Base-by-base conservation (phyloP, 306 rosid species). In the Cicer chorassanicum region DNA sequence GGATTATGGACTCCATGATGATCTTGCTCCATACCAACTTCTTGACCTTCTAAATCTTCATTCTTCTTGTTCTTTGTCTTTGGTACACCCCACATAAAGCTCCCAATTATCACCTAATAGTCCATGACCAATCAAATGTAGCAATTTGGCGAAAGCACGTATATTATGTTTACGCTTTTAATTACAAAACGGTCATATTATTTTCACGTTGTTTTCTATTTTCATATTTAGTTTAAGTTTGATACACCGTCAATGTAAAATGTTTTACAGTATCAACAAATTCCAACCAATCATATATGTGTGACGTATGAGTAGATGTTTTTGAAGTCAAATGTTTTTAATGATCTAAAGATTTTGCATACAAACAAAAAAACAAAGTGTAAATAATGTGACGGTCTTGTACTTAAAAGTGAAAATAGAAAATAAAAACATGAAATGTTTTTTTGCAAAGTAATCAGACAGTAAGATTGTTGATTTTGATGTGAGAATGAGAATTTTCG, bases 31-130 rank as follows among this genome's bases (percentile, higher is more conserved):
- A 75, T 55, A n/a, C 77, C 84, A 59, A 81, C 89, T 76, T 87
- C 96, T 5, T 78, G 85, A 48, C 73, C 86, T 81, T 87, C 95
- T 0, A 77, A 34, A 18, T 76, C 81, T 67, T 87, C 92, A 65
- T 78, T 90, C 67, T 86, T 90, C 88, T 86, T 87, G 74, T 29
- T 87, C 89, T 94, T 90, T 2, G 87, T 62, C 83, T 83, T 92
- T 19, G 89, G 74, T 70, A 89, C 85, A 14, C 98, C 96, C 97
- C 96, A 95, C 19, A 87, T 1, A 84, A 95, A 95, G 91, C 99
- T 92, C 54, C 98, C 99, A 48, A 92, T 74, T 76, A 95, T 87
- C 69, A 95, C 98, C 99, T 95, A 87, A 13, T 15, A 56, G n/a
- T 80, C 74, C 76, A 78, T 61, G 24, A 83, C 65, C 68, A 24